Base-by-base conservation (phyloP, 1,284 basidiomycete genomes). In the Cryptococcus maquisensis region DNA sequence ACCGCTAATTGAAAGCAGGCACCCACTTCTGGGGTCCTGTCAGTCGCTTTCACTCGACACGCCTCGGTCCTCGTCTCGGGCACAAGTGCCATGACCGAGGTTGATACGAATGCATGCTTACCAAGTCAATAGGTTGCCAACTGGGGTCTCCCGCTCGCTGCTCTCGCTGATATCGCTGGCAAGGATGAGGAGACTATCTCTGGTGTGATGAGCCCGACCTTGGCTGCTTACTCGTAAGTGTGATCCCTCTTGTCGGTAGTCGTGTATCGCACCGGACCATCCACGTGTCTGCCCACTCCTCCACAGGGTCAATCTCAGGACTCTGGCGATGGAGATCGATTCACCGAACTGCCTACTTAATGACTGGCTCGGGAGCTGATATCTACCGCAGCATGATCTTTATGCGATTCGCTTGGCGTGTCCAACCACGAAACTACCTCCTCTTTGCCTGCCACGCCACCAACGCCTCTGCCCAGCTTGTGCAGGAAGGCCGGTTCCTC, bases 11-110 rank as follows among this genome's bases (percentile, higher is more conserved):
- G 16, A 20, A 20, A 37, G 10, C 53, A 94, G 90, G 90, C 73
- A 95, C 91, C 58, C 91, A 95, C 77, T 95, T 95, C 81, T 95
- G 91, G 90, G 91, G 91, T 67, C 90, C 90, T 60, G 90, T 93
- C 59, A 72, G 88, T 84, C 41, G 20, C 32, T 38, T 51, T 40
- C n/a, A 40, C 21, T 40, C n/a, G 39, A n/a, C 16, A 18, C n/a
- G 39, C 39, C 21, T 35, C 37, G 32, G 36, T 40, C 32, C 28
- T 24, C 26, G 18, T 45, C 16, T 28, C 16, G 15, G 6, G 15
- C 10, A 35, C 32, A 7, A 16, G 32, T 16, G 16, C n/a, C 18
- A n/a, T 8, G 28, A 36, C n/a, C 8, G 18, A 18, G n/a, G n/a
- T 26, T 3, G 26, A 9, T 20, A 20, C 16, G 10, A 18, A 35